Conservation (phyloP, 2,329 filamentous ascomycete genomes). For the Epichloe sp. region DNA sequence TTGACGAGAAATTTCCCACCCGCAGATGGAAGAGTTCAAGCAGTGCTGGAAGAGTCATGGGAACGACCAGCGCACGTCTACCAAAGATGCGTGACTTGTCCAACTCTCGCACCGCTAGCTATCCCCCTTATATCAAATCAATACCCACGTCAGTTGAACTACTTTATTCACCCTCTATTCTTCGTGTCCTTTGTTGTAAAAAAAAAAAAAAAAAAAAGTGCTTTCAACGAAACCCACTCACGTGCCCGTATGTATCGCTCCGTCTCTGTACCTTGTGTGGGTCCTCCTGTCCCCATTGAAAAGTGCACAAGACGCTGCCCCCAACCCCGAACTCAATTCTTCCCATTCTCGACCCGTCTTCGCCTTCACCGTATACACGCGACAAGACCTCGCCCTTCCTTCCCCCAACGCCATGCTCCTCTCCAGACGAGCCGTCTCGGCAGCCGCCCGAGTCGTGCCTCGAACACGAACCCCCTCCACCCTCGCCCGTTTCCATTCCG, state of each 20-base stretch:
- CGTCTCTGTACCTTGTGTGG: not conserved
- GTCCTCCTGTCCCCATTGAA: not conserved
- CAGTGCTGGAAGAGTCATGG: conserved; percentile 85
- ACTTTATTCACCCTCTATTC: not conserved
- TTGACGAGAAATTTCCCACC: not conserved
- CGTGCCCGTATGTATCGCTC: not conserved
- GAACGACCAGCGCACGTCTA: conserved; percentile 71
- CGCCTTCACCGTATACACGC: not conserved
- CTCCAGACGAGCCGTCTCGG: conserved; percentile 12
- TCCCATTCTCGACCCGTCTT: not conserved
- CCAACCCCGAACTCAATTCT: not conserved
- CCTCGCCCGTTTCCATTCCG: conserved; percentile 12
- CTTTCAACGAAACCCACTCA: not conserved
- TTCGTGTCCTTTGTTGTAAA: not conserved
- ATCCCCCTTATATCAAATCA: not conserved
- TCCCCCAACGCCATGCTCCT: conserved; percentile 13
- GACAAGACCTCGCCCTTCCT: not conserved
- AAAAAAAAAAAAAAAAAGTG: no score
- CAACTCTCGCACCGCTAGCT: not conserved
- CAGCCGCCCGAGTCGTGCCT: conserved; percentile 8
- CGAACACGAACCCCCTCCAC: conserved; percentile 9
- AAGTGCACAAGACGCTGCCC: not conserved
- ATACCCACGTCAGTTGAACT: not conserved
- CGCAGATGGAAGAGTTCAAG: conserved; percentile 77
- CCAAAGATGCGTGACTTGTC: conserved; percentile 46